phyloP scores from a whole-genome alignment of 352 stramenopile genomes.

The Elongisporangium undulatum region DNA sequence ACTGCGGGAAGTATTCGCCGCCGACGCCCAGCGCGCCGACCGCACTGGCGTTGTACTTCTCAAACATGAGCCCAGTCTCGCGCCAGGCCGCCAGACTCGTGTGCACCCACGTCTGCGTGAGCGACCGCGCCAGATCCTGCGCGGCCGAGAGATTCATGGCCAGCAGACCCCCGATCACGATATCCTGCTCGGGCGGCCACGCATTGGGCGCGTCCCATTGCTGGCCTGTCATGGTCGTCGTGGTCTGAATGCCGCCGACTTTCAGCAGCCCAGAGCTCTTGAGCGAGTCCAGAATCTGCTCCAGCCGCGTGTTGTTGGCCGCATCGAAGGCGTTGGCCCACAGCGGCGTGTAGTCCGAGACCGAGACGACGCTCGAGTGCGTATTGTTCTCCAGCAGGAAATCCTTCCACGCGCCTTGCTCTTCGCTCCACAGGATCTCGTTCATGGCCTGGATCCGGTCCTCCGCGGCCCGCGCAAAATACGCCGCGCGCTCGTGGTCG shows the following conservation, averaged over 20 bases:
- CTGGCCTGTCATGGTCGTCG: slow-evolving; percentile 63
- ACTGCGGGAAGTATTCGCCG: slow-evolving; percentile 87
- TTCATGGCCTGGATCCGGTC: slow-evolving; percentile 54
- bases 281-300: slow-evolving; percentile 42
- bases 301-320: slow-evolving; percentile 33
- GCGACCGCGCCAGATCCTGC: slow-evolving; percentile 36
- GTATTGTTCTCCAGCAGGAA: slow-evolving; percentile 45
- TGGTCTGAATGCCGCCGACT: slow-evolving; percentile 63
- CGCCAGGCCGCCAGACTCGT: slow-evolving; percentile 61
- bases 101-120: slow-evolving; percentile 60
- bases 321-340: slow-evolving; percentile 71
- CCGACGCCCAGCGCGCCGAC: slow-evolving; percentile 62
- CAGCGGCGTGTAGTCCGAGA: slow-evolving; percentile 73
- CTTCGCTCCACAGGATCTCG: slow-evolving; percentile 62
- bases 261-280: slow-evolving; percentile 56
- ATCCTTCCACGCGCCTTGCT: slow-evolving; percentile 62
- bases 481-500: slow-evolving; percentile 30
- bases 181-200: slow-evolving; percentile 82
- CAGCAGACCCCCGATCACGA: slow-evolving; percentile 76
- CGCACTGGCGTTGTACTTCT: slow-evolving; percentile 85
- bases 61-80: slow-evolving; percentile 80
- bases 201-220: slow-evolving; percentile 88
- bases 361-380: slow-evolving; percentile 41
- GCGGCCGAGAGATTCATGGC: slow-evolving; percentile 41
- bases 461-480: slow-evolving; percentile 39